These are phyloP conservation scores for Septoria linicola DNA, from an alignment of 2,329 filamentous ascomycete genomes.

Conservation along the genomic window DNA sequence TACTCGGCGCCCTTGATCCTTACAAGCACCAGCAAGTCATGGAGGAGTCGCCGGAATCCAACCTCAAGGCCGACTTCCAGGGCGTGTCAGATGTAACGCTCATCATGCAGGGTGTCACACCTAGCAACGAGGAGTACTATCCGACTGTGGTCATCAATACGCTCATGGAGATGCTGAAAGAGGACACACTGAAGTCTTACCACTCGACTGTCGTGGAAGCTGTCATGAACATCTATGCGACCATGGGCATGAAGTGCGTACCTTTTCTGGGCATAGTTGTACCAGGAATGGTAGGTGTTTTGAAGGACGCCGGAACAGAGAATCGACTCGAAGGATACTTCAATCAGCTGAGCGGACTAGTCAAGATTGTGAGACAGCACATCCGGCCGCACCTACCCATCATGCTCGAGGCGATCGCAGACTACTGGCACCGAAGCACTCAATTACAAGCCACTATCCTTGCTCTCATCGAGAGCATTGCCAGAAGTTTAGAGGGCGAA, in stretches of 20 bases:
- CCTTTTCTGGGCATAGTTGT: slow-evolving; percentile 92
- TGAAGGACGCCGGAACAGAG: slow-evolving; percentile 72
- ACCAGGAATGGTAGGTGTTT: slow-evolving; percentile 87
- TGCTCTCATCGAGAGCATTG: slow-evolving; percentile 88
- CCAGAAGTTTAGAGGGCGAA: slow-evolving; percentile 89
- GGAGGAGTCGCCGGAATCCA: slow-evolving; percentile 80
- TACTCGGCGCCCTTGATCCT: slow-evolving; percentile 88
- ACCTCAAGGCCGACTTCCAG: slow-evolving; percentile 66
- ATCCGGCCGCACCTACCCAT: slow-evolving; percentile 86
- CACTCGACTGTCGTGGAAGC: slow-evolving; percentile 94
- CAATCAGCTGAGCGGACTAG: slow-evolving; percentile 88
- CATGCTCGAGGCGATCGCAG: slow-evolving; percentile 81
- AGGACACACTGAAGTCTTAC: slow-evolving; percentile 83
- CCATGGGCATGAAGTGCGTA: slow-evolving; percentile 91
- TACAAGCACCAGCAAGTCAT: slow-evolving; percentile 96
- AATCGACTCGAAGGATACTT: slow-evolving; percentile 82
- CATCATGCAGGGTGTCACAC: slow-evolving; percentile 96
- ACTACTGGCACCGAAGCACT: slow-evolving; percentile 82
- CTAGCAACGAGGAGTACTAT: slow-evolving; percentile 97
- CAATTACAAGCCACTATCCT: slow-evolving; percentile 88
- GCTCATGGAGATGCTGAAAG: slow-evolving; percentile 85
- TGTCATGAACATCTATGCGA: slow-evolving; percentile 98
- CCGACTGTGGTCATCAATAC: slow-evolving; percentile 97
- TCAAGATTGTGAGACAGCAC: slow-evolving; percentile 93
- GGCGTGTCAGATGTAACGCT: slow-evolving; percentile 86